Evolutionary conservation across 2,329 filamentous ascomycete genomes (phyloP), one percentile per base, ranked within the genome.

Genomic region (Penicillium rolfsii): DNA sequence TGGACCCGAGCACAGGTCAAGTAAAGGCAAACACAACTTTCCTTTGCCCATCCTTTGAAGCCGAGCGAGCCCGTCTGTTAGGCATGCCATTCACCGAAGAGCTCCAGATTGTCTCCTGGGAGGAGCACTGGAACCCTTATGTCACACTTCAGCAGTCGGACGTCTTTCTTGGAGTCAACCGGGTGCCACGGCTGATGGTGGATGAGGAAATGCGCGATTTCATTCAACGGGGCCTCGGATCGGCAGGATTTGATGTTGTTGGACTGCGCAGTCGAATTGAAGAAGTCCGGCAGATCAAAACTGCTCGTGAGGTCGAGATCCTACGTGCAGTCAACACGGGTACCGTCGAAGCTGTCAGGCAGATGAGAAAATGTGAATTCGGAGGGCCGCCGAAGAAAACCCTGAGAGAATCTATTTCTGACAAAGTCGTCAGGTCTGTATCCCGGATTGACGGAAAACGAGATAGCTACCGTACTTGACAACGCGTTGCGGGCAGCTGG

Each of bases 101-200:
- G 2, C 76, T 88, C 5, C 78, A 83, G 11, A 83, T 87, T 41
- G 78, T 89, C 14, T 77, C 80, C 0, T 89, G 86, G 81, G 85
- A 88, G 71, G 86, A 89, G 66, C 85, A 88, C 64, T 88, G 85
- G 86, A 80, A 88, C 69, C 86, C 85, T 1, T 89, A 88, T 70
- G 72, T 73, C 0, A 88, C 84, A 0, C 75, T 89, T 19, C 73
- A 79, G 12, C 63, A 79, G 26, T 82, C 80, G 0, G 75, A 70
- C 7, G 72, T 83, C 1, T 82, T 82, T 52, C 43, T 59, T 11
- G 64, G 16, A 5, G 55, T 57, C 0, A 58, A 63, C 4, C 62
- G 64, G 9, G 38, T 74, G 1, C 69, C 75, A 5, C 80, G 70
- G n/a, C 64, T 89, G n/a, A 87, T 88, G 82, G 80, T 87, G 14